These are phyloP conservation scores for Leishmania guyanensis DNA, from an alignment of 208 protist genomes.

Conservation along the genomic window DNA sequence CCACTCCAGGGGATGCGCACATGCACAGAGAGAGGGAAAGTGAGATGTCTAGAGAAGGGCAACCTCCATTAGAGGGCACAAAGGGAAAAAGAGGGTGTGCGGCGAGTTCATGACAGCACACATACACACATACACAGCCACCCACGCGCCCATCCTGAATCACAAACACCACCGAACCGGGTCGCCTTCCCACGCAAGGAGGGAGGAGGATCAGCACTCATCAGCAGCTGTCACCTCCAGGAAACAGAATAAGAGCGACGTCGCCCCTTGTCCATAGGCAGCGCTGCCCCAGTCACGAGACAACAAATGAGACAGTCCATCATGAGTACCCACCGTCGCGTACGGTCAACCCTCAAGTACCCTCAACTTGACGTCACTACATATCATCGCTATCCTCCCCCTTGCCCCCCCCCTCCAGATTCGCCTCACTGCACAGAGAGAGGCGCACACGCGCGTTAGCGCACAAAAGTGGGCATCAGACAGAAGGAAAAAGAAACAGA, in stretches of 20 bases:
- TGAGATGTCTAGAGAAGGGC: neutral
- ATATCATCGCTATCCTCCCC: neutral
- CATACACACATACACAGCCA: neutral
- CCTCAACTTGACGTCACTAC: neutral
- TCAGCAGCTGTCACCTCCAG: neutral
- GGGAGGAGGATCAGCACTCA: neutral
- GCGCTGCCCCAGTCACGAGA: neutral
- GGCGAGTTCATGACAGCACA: neutral
- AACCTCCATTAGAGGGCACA: too few relatives aligned
- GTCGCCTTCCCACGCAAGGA: neutral
- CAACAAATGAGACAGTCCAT: neutral
- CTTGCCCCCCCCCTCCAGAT: neutral
- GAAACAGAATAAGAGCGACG: neutral
- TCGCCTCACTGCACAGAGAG: neutral
- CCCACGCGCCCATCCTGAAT: too few relatives aligned
- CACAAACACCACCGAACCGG: neutral
- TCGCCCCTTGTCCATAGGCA: neutral
- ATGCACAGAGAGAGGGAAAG: neutral
- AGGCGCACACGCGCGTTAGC: neutral
- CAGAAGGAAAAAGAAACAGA: neutral
- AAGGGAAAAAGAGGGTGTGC: neutral
- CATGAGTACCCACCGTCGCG: neutral
- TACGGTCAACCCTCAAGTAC: neutral
- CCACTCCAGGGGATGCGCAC: neutral
- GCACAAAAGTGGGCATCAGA: neutral